Percentiles rank a stretch among this genome's conserved stretches.
These are phyloP conservation scores for Fraxinus xanthoxyloides DNA, from an alignment of 305 asterid species.

Conservation along the genomic window DNA sequence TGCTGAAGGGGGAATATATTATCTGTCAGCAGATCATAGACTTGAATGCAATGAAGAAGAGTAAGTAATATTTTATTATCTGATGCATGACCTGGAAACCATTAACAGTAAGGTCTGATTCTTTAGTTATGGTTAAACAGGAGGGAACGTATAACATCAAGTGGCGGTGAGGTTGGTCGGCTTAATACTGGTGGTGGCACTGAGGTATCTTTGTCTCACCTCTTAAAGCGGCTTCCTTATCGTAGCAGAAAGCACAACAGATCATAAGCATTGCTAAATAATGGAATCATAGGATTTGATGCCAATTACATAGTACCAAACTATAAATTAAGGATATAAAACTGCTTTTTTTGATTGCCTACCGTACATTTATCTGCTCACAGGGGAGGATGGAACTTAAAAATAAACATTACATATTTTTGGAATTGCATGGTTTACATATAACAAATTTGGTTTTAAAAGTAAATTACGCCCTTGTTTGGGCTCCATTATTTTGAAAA, in stretches of 20 bases:
- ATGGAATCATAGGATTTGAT: not conserved
- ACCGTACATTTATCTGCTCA: not conserved
- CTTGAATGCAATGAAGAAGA: slow-evolving; percentile 95
- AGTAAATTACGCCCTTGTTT: not conserved
- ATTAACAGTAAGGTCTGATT: slow-evolving; percentile 16
- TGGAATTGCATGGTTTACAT: not conserved
- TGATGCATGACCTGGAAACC: not conserved
- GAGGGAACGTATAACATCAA: slow-evolving; percentile 86
- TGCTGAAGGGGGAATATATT: slow-evolving; percentile 75
- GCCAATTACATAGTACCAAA: not conserved
- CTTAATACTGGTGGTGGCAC: slow-evolving; percentile 97
- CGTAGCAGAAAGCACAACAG: not conserved
- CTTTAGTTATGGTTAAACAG: slow-evolving; percentile 41
- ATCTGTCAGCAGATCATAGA: slow-evolving; percentile 95
- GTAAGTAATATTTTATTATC: slow-evolving; percentile 40
- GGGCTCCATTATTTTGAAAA: no score
- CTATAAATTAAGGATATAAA: not conserved
- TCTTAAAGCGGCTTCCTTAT: not conserved
- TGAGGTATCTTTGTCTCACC: slow-evolving; percentile 50
- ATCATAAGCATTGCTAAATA: not conserved
- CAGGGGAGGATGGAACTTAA: not conserved
- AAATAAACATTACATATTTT: not conserved
- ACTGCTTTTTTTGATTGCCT: not conserved
- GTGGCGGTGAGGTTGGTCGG: slow-evolving; percentile 99
- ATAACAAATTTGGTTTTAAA: not conserved